Percentiles rank a stretch among this genome's conserved stretches.
Evolutionary conservation across 2,329 filamentous ascomycete species (phyloP).

Genomic region (Huntiella bhutanensis): DNA sequence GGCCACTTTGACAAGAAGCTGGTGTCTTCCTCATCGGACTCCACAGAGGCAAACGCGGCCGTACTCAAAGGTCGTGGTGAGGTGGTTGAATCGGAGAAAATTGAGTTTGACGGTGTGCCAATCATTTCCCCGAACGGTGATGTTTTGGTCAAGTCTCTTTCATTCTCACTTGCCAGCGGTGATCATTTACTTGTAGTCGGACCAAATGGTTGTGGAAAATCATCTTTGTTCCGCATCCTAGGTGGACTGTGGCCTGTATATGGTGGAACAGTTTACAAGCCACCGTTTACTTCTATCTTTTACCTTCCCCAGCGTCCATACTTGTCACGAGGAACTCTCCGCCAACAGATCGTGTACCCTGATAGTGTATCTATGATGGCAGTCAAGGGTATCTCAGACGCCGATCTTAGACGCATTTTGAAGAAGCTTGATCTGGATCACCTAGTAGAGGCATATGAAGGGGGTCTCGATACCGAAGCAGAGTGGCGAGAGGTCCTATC

Average conservation of each 20-base stretch:
- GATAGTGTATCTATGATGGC: slow-evolving; percentile 79
- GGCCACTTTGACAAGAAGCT: slow-evolving; percentile 94
- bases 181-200: slow-evolving; percentile 90
- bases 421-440: slow-evolving; percentile 64
- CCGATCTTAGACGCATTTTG: slow-evolving; percentile 60
- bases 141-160: slow-evolving; percentile 67
- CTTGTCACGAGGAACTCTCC: slow-evolving; percentile 73
- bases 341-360: slow-evolving; percentile 93
- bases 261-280: slow-evolving; percentile 81
- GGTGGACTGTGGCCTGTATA: slow-evolving; percentile 97
- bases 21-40: slow-evolving; percentile 54
- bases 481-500: slow-evolving; percentile 94
- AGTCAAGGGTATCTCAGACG: slow-evolving; percentile 62
- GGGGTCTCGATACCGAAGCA: slow-evolving; percentile 80
- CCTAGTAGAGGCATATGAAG: slow-evolving; percentile 55
- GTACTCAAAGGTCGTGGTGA: slow-evolving; percentile 67
- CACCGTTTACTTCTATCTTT: slow-evolving; percentile 82
- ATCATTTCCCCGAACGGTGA: slow-evolving; percentile 96
- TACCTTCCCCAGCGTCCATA: slow-evolving; percentile 96
- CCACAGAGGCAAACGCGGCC: slow-evolving; percentile 61
- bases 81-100: slow-evolving; percentile 64
- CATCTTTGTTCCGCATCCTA: slow-evolving; percentile 84
- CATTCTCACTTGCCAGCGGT: slow-evolving; percentile 68
- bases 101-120: slow-evolving; percentile 75
- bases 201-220: slow-evolving; percentile 94